Evolutionary conservation across 1,284 basidiomycete genomes (phyloP).

Genomic region (Farysia itapuensis): DNA sequence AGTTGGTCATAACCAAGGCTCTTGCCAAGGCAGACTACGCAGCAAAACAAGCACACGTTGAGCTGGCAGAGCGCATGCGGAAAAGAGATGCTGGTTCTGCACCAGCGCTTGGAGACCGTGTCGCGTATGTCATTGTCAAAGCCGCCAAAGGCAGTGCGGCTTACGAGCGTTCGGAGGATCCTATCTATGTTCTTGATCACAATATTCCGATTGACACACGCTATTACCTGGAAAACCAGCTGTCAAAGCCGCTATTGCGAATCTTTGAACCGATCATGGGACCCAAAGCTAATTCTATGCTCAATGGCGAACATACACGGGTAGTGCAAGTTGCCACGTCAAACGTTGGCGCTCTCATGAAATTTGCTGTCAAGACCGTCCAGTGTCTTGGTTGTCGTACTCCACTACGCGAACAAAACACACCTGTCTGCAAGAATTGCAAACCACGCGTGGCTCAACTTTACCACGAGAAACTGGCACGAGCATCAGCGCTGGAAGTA

Average conservation of each 20-base stretch:
- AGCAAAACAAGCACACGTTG: constrained; percentile 58
- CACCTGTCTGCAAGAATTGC: constrained; percentile 57
- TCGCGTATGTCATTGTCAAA: constrained; percentile 59
- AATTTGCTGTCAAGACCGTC: constrained; percentile 58
- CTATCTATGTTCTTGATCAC: constrained; percentile 59
- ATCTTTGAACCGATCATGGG: constrained; percentile 60
- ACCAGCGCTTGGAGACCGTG: constrained; percentile 57
- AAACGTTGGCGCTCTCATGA: constrained; percentile 58
- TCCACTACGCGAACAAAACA: constrained; percentile 49
- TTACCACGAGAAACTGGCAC: constrained; percentile 53
- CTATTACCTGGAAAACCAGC: constrained; percentile 59
- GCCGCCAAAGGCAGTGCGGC: constrained; percentile 57
- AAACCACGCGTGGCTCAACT: constrained; percentile 48
- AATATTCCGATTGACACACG: constrained; percentile 60
- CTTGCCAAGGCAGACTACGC: constrained; percentile 58
- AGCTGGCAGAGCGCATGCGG: constrained; percentile 58
- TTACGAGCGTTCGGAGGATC: constrained; percentile 58
- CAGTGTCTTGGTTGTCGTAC: constrained; percentile 58
- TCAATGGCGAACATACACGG: constrained; percentile 57
- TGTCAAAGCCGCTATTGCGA: constrained; percentile 58
- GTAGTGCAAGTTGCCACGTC: constrained; percentile 56
- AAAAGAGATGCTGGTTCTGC: constrained; percentile 59
- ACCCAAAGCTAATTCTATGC: constrained; percentile 42
- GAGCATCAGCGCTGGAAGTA: constrained; percentile 47
- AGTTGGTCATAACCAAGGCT: constrained; percentile 59